Percentiles rank a stretch among this genome's conserved stretches.
Conservation (phyloP, 495 filamentous ascomycete genomes). For the Hyaloscypha bicolor region DNA sequence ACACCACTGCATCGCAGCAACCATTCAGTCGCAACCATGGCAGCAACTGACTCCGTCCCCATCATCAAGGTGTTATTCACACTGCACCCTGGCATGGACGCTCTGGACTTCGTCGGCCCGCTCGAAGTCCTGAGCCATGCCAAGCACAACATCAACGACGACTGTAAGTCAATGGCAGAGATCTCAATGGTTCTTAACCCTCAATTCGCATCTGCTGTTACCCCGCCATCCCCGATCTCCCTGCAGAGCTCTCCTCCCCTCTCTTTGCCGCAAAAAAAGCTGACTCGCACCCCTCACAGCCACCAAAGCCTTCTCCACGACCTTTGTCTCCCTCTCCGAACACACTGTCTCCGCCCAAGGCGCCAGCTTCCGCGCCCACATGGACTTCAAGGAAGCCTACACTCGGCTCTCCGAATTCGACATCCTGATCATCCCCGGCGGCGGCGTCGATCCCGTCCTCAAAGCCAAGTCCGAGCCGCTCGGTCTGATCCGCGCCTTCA, state of each 20-base stretch:
- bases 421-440: constrained; percentile 70
- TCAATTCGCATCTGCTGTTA: neutral
- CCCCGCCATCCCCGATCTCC: neutral
- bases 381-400: constrained; percentile 65
- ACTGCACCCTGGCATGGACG: constrained; percentile 49
- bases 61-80: constrained; percentile 56
- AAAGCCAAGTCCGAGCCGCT: constrained; percentile 63
- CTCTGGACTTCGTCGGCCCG: constrained; percentile 68
- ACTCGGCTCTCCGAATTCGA: constrained; percentile 68
- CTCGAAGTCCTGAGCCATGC: constrained; percentile 64
- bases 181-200: constrained; percentile 12
- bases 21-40: constrained; percentile 34
- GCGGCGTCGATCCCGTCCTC: constrained; percentile 53
- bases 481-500: constrained; percentile 63
- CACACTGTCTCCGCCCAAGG: constrained; percentile 69
- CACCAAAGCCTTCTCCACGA: constrained; percentile 66
- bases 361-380: constrained; percentile 73
- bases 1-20: constrained; percentile 3
- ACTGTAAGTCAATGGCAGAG: constrained; percentile 48
- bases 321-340: constrained; percentile 59
- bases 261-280: constrained; percentile 8
- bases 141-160: constrained; percentile 61
- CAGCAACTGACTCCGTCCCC: constrained; percentile 27
- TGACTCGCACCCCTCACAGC: constrained; percentile 34
- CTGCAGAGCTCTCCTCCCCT: constrained; percentile 7